Evolutionary conservation across 2,329 filamentous ascomycete genomes (phyloP).

Genomic region (Huntiella moniliformis): DNA sequence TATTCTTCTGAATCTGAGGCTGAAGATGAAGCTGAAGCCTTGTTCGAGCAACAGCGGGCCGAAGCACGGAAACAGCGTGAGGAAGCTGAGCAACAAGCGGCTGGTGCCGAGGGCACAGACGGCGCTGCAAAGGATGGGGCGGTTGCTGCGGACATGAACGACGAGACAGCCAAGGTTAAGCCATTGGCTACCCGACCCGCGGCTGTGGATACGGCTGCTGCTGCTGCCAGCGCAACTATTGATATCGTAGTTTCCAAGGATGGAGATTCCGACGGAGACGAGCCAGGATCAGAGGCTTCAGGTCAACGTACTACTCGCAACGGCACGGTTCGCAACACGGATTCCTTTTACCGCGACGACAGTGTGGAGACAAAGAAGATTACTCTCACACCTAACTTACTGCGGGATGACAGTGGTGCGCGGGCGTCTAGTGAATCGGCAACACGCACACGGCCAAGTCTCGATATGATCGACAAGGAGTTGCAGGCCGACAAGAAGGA

Average conservation of each 20-base stretch:
- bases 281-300: background rate
- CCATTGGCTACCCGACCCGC: constrained; percentile 23
- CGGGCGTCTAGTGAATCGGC: constrained; percentile 32
- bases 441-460: constrained; percentile 40
- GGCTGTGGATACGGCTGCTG: constrained; percentile 15
- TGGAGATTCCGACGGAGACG: background rate
- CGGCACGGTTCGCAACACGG: constrained; percentile 73
- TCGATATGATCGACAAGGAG: constrained; percentile 47
- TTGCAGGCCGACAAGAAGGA: constrained; percentile 47
- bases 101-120: constrained; percentile 12
- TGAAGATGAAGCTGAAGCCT: constrained; percentile 23
- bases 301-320: constrained; percentile 39
- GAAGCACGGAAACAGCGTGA: constrained; percentile 17
- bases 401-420: constrained; percentile 57
- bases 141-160: constrained; percentile 19
- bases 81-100: constrained; percentile 16
- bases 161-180: constrained; percentile 36
- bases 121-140: background rate
- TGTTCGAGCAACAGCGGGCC: constrained; percentile 20
- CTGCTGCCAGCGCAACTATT: background rate
- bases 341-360: constrained; percentile 96
- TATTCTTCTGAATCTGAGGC: constrained; percentile 63
- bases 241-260: constrained; percentile 1
- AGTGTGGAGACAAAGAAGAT: constrained; percentile 93
- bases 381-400: constrained; percentile 77